A percentile compares a stretch with the other conserved stretches of the same genome.
These are phyloP conservation scores for Daedalea quercina DNA, from an alignment of 768 basidiomycete species.

Conservation along the genomic window DNA sequence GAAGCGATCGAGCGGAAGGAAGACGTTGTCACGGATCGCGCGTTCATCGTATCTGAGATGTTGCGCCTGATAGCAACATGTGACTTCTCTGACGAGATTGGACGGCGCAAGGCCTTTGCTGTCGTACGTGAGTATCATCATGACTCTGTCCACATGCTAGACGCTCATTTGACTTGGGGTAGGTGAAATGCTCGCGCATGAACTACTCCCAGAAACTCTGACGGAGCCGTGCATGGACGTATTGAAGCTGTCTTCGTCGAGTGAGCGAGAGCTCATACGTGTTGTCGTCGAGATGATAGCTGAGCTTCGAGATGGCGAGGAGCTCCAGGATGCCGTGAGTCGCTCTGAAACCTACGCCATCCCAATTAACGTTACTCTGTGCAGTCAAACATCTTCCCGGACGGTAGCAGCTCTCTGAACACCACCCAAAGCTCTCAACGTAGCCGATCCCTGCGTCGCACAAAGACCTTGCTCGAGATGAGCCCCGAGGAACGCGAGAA, in stretches of 20 bases:
- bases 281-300: conserved; percentile 46
- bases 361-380: neutral
- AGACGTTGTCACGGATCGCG: conserved; percentile 15
- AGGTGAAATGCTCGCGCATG: conserved; percentile 45
- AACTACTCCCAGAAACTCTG: conserved; percentile 33
- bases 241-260: conserved; percentile 35
- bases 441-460: conserved; percentile 1
- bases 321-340: conserved; percentile 4
- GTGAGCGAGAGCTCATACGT: conserved; percentile 42
- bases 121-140: conserved; percentile 33
- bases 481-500: conserved; percentile 29
- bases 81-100: conserved; percentile 49
- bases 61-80: conserved; percentile 35
- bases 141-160: neutral
- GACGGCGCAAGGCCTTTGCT: conserved; percentile 43
- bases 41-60: conserved; percentile 39
- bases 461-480: conserved; percentile 13
- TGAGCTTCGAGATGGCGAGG: conserved; percentile 31
- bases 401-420: conserved; percentile 6
- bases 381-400: neutral
- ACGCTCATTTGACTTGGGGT: neutral
- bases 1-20: conserved; percentile 16
- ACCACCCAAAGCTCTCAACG: conserved; percentile 9
- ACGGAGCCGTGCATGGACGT: conserved; percentile 42
- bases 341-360: neutral